Conservation (phyloP, 805 yeast species). For the Metschnikowia rubicola region DNA sequence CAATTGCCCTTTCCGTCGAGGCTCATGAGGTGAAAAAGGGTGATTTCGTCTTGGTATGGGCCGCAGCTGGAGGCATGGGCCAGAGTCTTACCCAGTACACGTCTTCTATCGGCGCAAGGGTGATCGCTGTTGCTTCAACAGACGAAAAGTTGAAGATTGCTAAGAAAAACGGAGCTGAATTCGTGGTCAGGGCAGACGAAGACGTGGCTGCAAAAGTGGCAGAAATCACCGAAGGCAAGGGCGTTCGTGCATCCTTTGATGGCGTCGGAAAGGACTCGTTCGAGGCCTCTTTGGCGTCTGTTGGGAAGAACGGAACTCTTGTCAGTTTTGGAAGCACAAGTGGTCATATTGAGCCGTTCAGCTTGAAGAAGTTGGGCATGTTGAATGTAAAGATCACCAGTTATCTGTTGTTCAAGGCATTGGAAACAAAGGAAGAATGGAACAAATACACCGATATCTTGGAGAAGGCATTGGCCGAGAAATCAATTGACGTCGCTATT, state of each 20-base stretch:
- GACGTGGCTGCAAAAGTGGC: slow-evolving; percentile 52
- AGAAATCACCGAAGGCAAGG: slow-evolving; percentile 61
- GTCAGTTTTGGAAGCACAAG: slow-evolving; percentile 82
- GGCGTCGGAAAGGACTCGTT: slow-evolving; percentile 78
- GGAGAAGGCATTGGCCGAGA: slow-evolving; percentile 24
- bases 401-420: slow-evolving; percentile 55
- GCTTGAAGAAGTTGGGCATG: slow-evolving; percentile 45
- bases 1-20: slow-evolving; percentile 63
- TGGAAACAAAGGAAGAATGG: slow-evolving; percentile 56
- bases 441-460: slow-evolving; percentile 43
- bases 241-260: slow-evolving; percentile 68
- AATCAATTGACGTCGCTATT: slow-evolving; percentile 34
- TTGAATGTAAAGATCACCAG: slow-evolving; percentile 64
- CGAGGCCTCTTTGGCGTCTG: slow-evolving; percentile 54
- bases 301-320: slow-evolving; percentile 70
- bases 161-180: slow-evolving; percentile 74
- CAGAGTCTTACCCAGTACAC: slow-evolving; percentile 64
- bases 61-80: slow-evolving; percentile 97
- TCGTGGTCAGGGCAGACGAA: slow-evolving; percentile 55
- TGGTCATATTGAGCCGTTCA: slow-evolving; percentile 72
- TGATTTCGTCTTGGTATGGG: slow-evolving; percentile 75
- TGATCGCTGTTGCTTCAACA: slow-evolving; percentile 81
- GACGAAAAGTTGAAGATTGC: slow-evolving; percentile 67
- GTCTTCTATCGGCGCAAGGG: slow-evolving; percentile 63
- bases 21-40: slow-evolving; percentile 64